Percentiles rank a stretch among this genome's conserved stretches.
Evolutionary conservation across 352 stramenopile genomes (phyloP).

Genomic region (Globisporangium emineosum): DNA sequence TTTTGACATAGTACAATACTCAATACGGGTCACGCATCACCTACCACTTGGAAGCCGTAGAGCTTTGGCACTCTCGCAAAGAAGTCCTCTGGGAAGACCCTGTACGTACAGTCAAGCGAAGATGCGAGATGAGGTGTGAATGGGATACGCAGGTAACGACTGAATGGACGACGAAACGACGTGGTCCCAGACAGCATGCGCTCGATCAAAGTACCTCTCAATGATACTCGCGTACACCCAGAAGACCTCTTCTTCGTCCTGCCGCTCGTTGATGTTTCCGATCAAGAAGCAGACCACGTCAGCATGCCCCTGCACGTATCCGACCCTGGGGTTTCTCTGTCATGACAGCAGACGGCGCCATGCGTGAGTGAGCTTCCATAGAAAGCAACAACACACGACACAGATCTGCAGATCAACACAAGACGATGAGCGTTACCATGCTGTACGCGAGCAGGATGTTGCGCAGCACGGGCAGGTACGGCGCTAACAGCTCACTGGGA

Average conservation of each 20-base stretch:
- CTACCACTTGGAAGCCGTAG: constrained; percentile 74
- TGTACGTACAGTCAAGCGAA: constrained; percentile 10
- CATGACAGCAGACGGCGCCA: not conserved
- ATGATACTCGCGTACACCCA: constrained; percentile 75
- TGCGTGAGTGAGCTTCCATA: not conserved
- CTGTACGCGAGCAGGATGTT: constrained; percentile 61
- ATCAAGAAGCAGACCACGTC: constrained; percentile 72
- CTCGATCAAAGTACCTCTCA: constrained; percentile 33
- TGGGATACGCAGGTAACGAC: too few species aligned
- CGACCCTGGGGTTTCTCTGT: constrained; percentile 63
- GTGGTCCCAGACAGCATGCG: not conserved
- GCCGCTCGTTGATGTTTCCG: constrained; percentile 32
- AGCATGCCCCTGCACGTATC: constrained; percentile 73
- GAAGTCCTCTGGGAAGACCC: constrained; percentile 71
- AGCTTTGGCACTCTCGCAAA: constrained; percentile 65
- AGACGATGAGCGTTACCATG: constrained; percentile 25
- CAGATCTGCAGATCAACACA: not conserved
- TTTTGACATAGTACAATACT: not conserved
- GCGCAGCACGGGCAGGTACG: constrained; percentile 36
- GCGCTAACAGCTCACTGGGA: constrained; percentile 21
- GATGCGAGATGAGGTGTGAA: not conserved
- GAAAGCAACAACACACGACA: not conserved
- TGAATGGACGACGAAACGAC: not conserved
- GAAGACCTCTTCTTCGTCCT: constrained; percentile 59
- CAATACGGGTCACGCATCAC: not conserved